Conservation (phyloP, 352 stramenopile species). For the Globisporangium irregulare region DNA sequence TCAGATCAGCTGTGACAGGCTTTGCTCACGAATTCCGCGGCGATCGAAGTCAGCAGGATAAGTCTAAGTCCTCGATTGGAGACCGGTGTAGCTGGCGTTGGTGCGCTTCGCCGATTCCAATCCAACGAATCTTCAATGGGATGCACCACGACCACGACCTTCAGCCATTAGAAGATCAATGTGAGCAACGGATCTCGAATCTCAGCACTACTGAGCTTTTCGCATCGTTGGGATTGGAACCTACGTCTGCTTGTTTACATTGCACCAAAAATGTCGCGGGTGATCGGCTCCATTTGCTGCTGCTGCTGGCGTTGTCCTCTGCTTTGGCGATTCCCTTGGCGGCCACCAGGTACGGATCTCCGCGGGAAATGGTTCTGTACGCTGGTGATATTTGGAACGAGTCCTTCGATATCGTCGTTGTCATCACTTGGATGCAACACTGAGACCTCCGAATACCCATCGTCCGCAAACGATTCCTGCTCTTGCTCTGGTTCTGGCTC, state of each 20-base stretch:
- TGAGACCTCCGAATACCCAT: conserved; percentile 27
- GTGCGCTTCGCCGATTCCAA: too few species aligned
- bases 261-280: conserved; percentile 36
- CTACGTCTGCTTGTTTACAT: background rate
- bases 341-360: conserved; percentile 7
- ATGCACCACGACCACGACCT: too few species aligned
- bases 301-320: conserved; percentile 5
- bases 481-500: conserved; percentile 31
- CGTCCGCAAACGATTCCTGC: conserved; percentile 5
- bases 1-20: too few species aligned
- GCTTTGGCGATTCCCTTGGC: conserved; percentile 1
- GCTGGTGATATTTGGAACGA: conserved; percentile 30
- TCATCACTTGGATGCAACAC: conserved; percentile 28
- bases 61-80: too few species aligned
- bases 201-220: background rate
- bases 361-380: conserved; percentile 9
- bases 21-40: too few species aligned
- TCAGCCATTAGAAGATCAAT: too few species aligned
- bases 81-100: too few species aligned
- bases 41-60: too few species aligned
- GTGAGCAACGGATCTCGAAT: too few species aligned
- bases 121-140: too few species aligned
- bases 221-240: background rate
- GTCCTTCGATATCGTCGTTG: conserved; percentile 44
- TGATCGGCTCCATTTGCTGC: conserved; percentile 33